Evolutionary conservation across 2,329 filamentous ascomycete genomes (phyloP).

Genomic region (Aspergillus eucalypticola): DNA sequence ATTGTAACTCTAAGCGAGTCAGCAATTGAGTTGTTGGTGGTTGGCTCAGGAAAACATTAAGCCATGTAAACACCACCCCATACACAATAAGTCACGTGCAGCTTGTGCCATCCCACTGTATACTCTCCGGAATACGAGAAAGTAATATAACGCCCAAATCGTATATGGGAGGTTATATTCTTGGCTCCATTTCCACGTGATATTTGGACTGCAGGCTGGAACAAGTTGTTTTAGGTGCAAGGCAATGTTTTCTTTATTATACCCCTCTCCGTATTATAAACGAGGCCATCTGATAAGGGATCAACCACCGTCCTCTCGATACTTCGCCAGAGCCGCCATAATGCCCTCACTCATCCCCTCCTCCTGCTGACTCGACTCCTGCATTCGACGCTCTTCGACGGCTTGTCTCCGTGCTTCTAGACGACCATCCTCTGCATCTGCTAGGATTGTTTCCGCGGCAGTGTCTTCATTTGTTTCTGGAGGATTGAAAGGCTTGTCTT

Average conservation of each 20-base stretch:
- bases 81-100: not conserved
- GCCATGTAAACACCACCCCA: not conserved
- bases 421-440: slow-evolving; percentile 28
- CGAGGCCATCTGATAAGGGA: not conserved
- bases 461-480: slow-evolving; percentile 41
- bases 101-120: too few species aligned
- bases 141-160: not conserved
- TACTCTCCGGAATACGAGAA: too few species aligned
- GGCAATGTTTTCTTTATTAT: not conserved
- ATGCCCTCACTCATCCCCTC: slow-evolving; percentile 58
- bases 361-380: slow-evolving; percentile 36
- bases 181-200: not conserved
- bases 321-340: slow-evolving; percentile 58
- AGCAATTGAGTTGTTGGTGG: not conserved
- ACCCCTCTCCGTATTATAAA: not conserved
- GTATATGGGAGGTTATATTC: too few species aligned
- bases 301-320: slow-evolving; percentile 46
- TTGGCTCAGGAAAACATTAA: not conserved
- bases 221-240: not conserved
- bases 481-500: not conserved
- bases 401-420: slow-evolving; percentile 24
- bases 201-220: not conserved
- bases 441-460: slow-evolving; percentile 49
- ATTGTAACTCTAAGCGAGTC: not conserved
- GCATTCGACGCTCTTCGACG: slow-evolving; percentile 8